Evolutionary conservation across 805 yeast genomes (phyloP).

Genomic region (Priceomyces carsonii): DNA sequence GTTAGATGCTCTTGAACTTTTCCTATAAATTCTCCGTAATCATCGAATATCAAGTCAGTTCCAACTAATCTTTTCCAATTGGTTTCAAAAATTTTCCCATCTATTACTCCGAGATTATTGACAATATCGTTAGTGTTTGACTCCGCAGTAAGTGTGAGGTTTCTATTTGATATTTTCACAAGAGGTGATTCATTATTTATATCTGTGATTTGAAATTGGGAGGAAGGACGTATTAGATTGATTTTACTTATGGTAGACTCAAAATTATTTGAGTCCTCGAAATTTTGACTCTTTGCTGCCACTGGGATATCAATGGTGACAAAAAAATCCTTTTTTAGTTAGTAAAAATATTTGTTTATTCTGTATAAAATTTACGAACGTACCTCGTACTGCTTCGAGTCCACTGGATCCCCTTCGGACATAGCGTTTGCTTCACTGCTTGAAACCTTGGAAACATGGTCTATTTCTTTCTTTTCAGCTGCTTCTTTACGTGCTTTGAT

Average conservation of each 20-base stretch:
- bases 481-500: constrained; percentile 51
- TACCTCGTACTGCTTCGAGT: constrained; percentile 24
- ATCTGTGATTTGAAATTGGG: constrained; percentile 40
- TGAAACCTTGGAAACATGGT: constrained; percentile 3
- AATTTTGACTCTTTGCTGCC: constrained; percentile 13
- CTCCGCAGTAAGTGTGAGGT: constrained; percentile 11
- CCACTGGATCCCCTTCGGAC: not conserved
- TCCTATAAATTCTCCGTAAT: constrained; percentile 41
- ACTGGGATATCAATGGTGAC: constrained; percentile 35
- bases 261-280: constrained; percentile 8
- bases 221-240: constrained; percentile 38
- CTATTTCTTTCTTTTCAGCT: constrained; percentile 9
- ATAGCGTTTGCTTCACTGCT: constrained; percentile 5
- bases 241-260: constrained; percentile 12
- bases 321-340: constrained; percentile 34
- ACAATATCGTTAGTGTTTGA: constrained; percentile 14
- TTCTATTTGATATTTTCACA: constrained; percentile 37
- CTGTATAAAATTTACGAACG: constrained; percentile 15
- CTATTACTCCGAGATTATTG: constrained; percentile 33
- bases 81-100: constrained; percentile 64
- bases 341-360: constrained; percentile 12
- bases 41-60: constrained; percentile 55
- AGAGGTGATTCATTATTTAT: constrained; percentile 33
- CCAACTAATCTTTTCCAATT: constrained; percentile 79
- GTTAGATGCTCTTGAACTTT: constrained; percentile 40